Percentiles rank a stretch among this genome's conserved stretches.
Conservation (phyloP, 257 asterid genomes). For the Solanum bulbocastanum region DNA sequence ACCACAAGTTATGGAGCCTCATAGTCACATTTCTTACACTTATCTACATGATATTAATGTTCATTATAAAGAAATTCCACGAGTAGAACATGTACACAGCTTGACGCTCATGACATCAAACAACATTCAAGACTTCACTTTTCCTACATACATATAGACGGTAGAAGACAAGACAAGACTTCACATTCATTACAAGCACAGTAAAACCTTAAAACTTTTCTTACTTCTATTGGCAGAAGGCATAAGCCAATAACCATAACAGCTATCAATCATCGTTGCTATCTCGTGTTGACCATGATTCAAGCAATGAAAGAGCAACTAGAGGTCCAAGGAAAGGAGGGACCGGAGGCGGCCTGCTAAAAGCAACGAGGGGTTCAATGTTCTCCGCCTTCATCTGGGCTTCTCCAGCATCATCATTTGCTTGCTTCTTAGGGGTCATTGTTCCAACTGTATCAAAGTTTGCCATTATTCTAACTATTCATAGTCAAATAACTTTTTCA, state of each 20-base stretch:
- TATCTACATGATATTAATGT: conserved; percentile 24
- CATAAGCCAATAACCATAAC: neutral
- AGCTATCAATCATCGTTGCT: conserved; percentile 34
- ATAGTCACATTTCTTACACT: conserved; percentile 24
- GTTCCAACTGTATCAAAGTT: conserved; percentile 15
- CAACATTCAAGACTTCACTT: neutral
- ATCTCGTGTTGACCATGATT: conserved; percentile 34
- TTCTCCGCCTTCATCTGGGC: conserved; percentile 11
- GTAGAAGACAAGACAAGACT: neutral
- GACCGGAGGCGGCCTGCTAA: conserved; percentile 48
- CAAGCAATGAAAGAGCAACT: conserved; percentile 44
- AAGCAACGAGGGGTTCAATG: conserved; percentile 34
- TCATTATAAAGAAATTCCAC: conserved; percentile 21
- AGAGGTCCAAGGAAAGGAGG: conserved; percentile 60
- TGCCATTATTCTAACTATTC: neutral
- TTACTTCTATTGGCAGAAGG: neutral
- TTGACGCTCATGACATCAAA: neutral
- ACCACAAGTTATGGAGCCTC: conserved; percentile 35
- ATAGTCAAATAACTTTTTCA: neutral
- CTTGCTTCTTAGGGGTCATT: conserved; percentile 15
- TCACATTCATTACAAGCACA: neutral
- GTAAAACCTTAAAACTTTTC: neutral
- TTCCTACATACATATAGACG: neutral
- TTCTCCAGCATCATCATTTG: conserved; percentile 8
- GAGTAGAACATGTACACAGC: conserved; percentile 3